Base-by-base conservation (phyloP, 805 yeast species). In the Kluyveromyces dobzhanskii region DNA sequence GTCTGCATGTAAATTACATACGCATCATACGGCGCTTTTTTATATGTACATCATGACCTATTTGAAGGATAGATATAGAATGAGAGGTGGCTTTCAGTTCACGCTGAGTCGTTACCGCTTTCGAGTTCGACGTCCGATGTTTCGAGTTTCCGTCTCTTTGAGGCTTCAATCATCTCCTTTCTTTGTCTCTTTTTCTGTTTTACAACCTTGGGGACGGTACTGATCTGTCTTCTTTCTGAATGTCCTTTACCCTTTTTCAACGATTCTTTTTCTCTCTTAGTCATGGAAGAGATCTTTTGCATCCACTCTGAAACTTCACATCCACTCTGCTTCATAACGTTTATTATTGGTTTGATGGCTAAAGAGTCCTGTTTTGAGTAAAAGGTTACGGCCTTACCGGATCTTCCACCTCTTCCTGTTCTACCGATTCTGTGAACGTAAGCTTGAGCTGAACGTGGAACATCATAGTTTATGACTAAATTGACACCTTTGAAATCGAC, bases 391-490 rank as follows among this genome's bases (percentile, higher is more conserved):
- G 97, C 97, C 50, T 72, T 73, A 41, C 99, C 98, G 7, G 64
- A 53, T 44, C 82, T 76, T 1, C 95, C 95, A 39, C 86, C 95
- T 71, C 99, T 80, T 49, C 98, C 99, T 2, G 98, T 90, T 70
- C 99, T 82, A 62, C 99, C 99, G 53, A 92, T 85, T 65, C 99
- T 77, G 62, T 92, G 99, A 33, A 92, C 96, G 59, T 92, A 92
- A 0, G 95, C 81, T 61, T 90, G 97, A 1, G 97, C 86, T 32
- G 82, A 76, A 51, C 78, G 84, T 13, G 99, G 99, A 10, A 92
- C 95, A 62, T 92, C 99, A 60, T 92, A 92, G 63, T 92, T 92
- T 48, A 92, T 85, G 30, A 92, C 97, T 43, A 94, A 59, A 55
- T 88, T 92, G 36, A 92, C 90, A 40, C 97, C 97, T 55, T 86